Base-by-base conservation (phyloP, 176 grass and related monocot species). In the Typha latifolia region DNA sequence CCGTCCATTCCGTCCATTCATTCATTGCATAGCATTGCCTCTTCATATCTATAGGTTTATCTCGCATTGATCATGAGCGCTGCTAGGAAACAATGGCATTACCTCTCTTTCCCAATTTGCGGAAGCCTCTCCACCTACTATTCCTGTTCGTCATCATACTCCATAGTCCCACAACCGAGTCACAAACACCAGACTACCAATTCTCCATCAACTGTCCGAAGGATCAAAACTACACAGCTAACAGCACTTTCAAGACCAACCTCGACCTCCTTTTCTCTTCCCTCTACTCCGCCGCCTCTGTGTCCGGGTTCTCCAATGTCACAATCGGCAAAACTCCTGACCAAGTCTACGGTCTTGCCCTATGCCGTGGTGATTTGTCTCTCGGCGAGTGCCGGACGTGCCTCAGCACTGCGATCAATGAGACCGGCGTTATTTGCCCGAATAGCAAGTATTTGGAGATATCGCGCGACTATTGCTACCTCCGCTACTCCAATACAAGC, bases 341-440 rank as follows among this genome's bases (percentile, higher is more conserved):
- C 51, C 66, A 37, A 63, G 78, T 82, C 23, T 87, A 80, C 29
- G 81, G 75, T 51, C 52, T 63, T 49, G 66, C 68, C 66, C 75
- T 87, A 56, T 87, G 89, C 68, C 89, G 81, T 6, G 84, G 74
- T 0, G 89, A 91, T 71, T 5, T 52, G 29, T 56, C 51, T 4
- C 7, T 14, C 16, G 5, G 63, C 18, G 31, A 47, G 64, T 91
- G 84, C 64, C 31, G 26, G 21, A 16, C 56, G 27, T 74, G 49
- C 61, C 49, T 82, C 74, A 37, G 34, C 34, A 37, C 34, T 37
- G 34, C 34, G 7, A 37, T 37, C 7, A 37, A 37, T 1, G 34
- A 6, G 5, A 37, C 34, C 2, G 34, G 5, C 4, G 34, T 37
- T 37, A 31, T 66, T 3, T 79, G 67, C 61, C 55, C 27, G 4